Conservation (phyloP, 805 yeast genomes). For the Tetrapisispora fleetii region DNA sequence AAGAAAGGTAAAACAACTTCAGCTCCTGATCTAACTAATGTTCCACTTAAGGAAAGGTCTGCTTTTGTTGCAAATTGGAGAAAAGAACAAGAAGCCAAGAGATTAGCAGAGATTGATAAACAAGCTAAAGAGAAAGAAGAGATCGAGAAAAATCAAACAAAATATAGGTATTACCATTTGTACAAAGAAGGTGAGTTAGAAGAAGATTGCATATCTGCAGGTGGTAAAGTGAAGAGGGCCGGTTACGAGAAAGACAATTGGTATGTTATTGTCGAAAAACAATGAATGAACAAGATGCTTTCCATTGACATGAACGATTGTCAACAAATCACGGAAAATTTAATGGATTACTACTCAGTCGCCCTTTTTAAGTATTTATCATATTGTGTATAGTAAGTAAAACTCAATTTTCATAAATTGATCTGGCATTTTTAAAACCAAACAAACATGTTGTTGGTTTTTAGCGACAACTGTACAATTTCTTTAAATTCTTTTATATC, state of each 20-base stretch:
- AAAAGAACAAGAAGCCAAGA: constrained; percentile 18
- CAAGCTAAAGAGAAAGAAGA: constrained; percentile 16
- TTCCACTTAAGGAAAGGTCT: constrained; percentile 25
- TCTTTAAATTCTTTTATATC: too few species aligned
- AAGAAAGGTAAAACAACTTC: constrained; percentile 5
- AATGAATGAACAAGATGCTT: constrained; percentile 2
- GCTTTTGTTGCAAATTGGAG: constrained; percentile 17
- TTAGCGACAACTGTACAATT: too few species aligned
- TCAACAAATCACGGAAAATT: too few species aligned
- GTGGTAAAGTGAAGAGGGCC: constrained; percentile 50
- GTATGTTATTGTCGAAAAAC: constrained; percentile 55
- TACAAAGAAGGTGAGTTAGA: constrained; percentile 78
- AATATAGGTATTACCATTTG: constrained; percentile 80
- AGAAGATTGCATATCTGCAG: constrained; percentile 60
- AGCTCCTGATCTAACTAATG: constrained; percentile 20
- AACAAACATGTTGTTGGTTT: too few species aligned
- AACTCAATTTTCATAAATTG: too few species aligned
- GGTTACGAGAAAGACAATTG: constrained; percentile 95
- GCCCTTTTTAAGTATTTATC: too few species aligned
- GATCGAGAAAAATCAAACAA: constrained; percentile 37
- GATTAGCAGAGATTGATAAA: constrained; percentile 13
- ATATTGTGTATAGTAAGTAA: too few species aligned
- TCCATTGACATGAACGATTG: too few species aligned
- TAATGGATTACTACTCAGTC: too few species aligned
- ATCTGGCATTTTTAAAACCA: too few species aligned